These are phyloP conservation scores for Irpex rosettiformis DNA, from an alignment of 1,284 basidiomycete genomes.

Conservation along the genomic window DNA sequence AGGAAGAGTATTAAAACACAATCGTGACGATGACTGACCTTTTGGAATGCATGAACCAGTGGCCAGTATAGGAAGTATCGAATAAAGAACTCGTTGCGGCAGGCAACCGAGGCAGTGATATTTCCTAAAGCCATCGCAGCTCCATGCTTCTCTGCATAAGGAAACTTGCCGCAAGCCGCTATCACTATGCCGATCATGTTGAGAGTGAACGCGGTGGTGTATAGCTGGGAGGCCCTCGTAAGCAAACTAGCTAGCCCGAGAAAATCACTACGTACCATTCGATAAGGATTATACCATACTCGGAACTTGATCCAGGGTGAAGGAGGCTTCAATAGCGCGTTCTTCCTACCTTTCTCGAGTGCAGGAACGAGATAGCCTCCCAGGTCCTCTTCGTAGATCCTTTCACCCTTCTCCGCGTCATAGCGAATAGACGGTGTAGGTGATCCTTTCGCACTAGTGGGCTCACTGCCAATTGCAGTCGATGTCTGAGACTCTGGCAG, in stretches of 20 bases:
- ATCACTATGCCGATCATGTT: slow-evolving; percentile 15
- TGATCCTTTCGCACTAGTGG: not conserved
- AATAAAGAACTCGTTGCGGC: slow-evolving; percentile 16
- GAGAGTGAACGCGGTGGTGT: slow-evolving; percentile 8
- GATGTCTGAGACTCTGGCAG: slow-evolving; percentile 2
- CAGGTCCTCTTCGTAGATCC: not conserved
- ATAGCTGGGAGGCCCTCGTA: slow-evolving; percentile 4
- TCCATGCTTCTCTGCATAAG: slow-evolving; percentile 12
- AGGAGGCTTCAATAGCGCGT: slow-evolving; percentile 3
- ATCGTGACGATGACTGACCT: slow-evolving; percentile 1
- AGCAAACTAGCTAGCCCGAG: not conserved
- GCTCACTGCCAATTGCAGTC: not conserved
- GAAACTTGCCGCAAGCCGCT: slow-evolving; percentile 5
- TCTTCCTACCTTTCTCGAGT: slow-evolving; percentile 6
- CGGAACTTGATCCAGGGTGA: slow-evolving; percentile 3
- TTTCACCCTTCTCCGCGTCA: slow-evolving; percentile 7
- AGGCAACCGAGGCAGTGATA: slow-evolving; percentile 12
- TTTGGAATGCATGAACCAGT: slow-evolving; percentile 13
- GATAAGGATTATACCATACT: slow-evolving; percentile 9
- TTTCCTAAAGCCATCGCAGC: slow-evolving; percentile 15
- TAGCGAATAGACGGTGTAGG: not conserved
- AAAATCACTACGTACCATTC: slow-evolving; percentile 3
- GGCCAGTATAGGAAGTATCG: slow-evolving; percentile 13
- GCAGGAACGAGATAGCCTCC: slow-evolving; percentile 5
- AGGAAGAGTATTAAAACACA: not conserved